These are phyloP conservation scores for Uronychia setigera DNA, from an alignment of 73 alveolate genomes.

Conservation along the genomic window DNA sequence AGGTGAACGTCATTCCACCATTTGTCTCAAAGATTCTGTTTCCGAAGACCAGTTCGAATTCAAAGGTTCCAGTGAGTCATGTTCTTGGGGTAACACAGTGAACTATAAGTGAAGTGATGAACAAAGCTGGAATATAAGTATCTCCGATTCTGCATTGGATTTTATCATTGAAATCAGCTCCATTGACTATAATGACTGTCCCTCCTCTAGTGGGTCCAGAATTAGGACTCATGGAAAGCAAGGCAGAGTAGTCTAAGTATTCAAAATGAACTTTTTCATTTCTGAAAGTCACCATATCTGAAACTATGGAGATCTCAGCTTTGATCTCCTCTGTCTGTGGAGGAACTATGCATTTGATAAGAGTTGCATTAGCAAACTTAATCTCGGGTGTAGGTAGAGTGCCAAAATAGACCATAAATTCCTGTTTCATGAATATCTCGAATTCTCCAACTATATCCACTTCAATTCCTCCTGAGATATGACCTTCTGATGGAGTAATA, in stretches of 20 bases:
- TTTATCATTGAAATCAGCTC: slow-evolving; percentile 19
- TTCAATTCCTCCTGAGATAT: slow-evolving; percentile 36
- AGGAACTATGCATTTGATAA: slow-evolving; percentile 17
- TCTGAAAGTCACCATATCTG: slow-evolving; percentile 5
- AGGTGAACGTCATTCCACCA: slow-evolving; percentile 24
- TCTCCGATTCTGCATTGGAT: slow-evolving; percentile 15
- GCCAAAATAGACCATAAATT: slow-evolving; percentile 42
- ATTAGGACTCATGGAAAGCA: slow-evolving; percentile 22
- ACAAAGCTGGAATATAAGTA: background rate
- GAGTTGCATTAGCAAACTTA: background rate
- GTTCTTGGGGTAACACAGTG: slow-evolving; percentile 15
- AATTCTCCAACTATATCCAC: slow-evolving; percentile 43
- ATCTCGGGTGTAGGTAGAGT: background rate
- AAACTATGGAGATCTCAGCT: slow-evolving; percentile 10
- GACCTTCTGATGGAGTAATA: slow-evolving; percentile 29
- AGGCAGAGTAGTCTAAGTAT: slow-evolving; percentile 30
- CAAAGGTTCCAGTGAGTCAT: background rate
- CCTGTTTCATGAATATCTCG: background rate
- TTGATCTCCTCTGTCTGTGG: slow-evolving; percentile 21
- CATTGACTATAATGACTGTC: slow-evolving; percentile 31
- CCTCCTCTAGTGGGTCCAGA: slow-evolving; percentile 63
- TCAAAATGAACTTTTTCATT: slow-evolving; percentile 26
- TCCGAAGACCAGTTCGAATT: slow-evolving; percentile 18
- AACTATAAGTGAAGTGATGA: background rate
- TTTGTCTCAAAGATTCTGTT: slow-evolving; percentile 22